phyloP scores from a whole-genome alignment of 2,329 filamentous ascomycete species.

The Dendrostoma leiphaemia region DNA sequence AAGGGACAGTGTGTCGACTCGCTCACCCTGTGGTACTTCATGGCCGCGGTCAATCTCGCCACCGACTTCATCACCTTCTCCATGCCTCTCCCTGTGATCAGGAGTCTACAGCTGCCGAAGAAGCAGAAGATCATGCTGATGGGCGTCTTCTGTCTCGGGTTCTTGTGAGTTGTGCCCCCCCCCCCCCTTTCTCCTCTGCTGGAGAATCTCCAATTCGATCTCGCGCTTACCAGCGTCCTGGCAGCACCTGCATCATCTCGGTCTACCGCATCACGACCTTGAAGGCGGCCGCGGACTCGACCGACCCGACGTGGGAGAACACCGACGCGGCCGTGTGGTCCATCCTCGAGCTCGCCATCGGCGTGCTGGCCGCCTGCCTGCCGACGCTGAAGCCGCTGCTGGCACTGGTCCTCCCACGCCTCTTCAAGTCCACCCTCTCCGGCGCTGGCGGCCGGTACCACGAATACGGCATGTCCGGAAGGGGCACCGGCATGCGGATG shows the following conservation, averaged over 20 bases:
- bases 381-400: constrained; percentile 29
- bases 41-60: constrained; percentile 25
- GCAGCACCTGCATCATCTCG: constrained; percentile 27
- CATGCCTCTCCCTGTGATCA: constrained; percentile 26
- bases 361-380: constrained; percentile 26
- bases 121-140: constrained; percentile 25
- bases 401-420: constrained; percentile 20
- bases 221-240: background rate
- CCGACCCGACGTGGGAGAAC: constrained; percentile 27
- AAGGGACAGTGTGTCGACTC: constrained; percentile 24
- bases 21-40: constrained; percentile 22
- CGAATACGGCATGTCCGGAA: background rate
- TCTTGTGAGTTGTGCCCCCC: constrained; percentile 22
- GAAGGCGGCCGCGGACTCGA: constrained; percentile 20
- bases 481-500: background rate
- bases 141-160: constrained; percentile 25
- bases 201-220: too few relatives aligned
- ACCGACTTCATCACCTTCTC: constrained; percentile 26
- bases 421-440: constrained; percentile 18
- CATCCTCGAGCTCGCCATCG: constrained; percentile 27
- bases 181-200: background rate
- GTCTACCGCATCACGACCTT: constrained; percentile 27
- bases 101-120: constrained; percentile 23
- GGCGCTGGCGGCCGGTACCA: background rate
- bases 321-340: constrained; percentile 30